These are phyloP conservation scores for Hypericum androsaemum DNA, from an alignment of 345 rosid genomes.

Conservation along the genomic window DNA sequence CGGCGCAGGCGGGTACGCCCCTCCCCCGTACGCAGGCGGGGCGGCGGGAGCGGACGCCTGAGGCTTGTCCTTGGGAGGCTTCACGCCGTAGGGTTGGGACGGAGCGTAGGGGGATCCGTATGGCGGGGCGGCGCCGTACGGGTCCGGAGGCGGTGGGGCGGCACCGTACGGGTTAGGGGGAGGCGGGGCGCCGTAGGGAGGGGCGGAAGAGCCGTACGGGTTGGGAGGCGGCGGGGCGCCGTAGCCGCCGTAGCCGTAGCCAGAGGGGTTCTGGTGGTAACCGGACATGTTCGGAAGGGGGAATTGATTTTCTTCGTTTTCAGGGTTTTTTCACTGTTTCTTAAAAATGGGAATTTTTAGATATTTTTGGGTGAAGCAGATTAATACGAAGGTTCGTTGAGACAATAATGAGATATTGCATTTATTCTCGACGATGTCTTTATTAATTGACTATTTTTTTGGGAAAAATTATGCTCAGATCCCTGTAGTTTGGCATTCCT, in stretches of 20 bases:
- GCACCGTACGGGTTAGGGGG: slow-evolving; percentile 1
- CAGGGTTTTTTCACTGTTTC: no score
- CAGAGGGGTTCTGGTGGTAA: slow-evolving; percentile 36
- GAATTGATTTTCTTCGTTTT: no score
- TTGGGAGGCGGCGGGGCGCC: slow-evolving; percentile 14
- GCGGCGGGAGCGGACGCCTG: slow-evolving; percentile 22
- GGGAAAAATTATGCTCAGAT: no score
- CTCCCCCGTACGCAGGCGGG: slow-evolving; percentile 18
- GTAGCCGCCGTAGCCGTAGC: slow-evolving; percentile 52
- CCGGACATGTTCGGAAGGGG: slow-evolving; percentile 27
- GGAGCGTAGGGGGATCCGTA: slow-evolving; percentile 27
- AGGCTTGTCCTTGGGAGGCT: slow-evolving; percentile 65
- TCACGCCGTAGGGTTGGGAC: slow-evolving; percentile 26
- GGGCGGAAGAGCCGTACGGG: slow-evolving; percentile 13
- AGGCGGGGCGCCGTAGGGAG: background rate
- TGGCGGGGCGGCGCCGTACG: slow-evolving; percentile 20
- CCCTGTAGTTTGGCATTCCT: no score
- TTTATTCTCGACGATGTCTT: no score
- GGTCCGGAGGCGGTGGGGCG: slow-evolving; percentile 5
- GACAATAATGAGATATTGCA: no score
- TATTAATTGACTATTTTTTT: no score
- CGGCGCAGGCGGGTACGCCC: slow-evolving; percentile 25
- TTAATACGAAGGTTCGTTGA: no score
- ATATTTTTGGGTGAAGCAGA: no score
- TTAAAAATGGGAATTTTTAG: no score